Evolutionary conservation across 176 grass and related monocot genomes (phyloP).

Genomic region (Miscanthus lutarioriparius): DNA sequence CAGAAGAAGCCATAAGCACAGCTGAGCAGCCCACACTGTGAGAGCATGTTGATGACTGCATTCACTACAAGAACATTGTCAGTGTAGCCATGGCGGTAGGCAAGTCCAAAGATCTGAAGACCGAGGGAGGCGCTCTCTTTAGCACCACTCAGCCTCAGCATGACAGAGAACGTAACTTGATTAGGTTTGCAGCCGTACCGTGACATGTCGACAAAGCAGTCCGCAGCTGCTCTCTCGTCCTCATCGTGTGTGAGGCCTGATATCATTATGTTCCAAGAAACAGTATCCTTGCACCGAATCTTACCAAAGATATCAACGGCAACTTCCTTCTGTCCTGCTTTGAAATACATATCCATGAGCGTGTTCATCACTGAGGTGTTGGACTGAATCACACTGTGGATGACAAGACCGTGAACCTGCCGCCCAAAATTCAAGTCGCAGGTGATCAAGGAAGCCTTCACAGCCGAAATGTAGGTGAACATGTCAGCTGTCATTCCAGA

Average conservation of each 20-base stretch:
- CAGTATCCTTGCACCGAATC: conserved; percentile 38
- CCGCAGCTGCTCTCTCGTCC: conserved; percentile 24
- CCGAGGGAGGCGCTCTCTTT: conserved; percentile 37
- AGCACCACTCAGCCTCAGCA: conserved; percentile 48
- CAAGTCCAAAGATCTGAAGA: conserved; percentile 53
- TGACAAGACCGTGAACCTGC: conserved; percentile 41
- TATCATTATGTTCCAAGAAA: conserved; percentile 67
- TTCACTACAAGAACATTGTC: conserved; percentile 48
- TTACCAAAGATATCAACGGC: conserved; percentile 37
- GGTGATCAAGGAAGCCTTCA: conserved; percentile 43
- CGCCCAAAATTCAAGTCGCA: neutral
- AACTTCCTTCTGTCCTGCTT: conserved; percentile 5
- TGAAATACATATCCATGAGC: conserved; percentile 59
- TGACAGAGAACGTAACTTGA: conserved; percentile 42
- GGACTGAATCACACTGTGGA: conserved; percentile 39
- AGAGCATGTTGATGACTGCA: conserved; percentile 64
- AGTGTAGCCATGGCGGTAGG: conserved; percentile 40
- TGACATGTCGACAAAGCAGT: conserved; percentile 41
- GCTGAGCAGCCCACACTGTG: conserved; percentile 37
- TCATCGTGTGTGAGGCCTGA: conserved; percentile 37
- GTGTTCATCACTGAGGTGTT: conserved; percentile 55
- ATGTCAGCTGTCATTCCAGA: conserved; percentile 29
- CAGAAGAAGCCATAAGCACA: conserved; percentile 45
- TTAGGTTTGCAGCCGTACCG: conserved; percentile 38
- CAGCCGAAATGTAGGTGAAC: conserved; percentile 42